These are phyloP conservation scores for Cladophialophora exuberans DNA, from an alignment of 2,329 filamentous ascomycete species.

Conservation along the genomic window DNA sequence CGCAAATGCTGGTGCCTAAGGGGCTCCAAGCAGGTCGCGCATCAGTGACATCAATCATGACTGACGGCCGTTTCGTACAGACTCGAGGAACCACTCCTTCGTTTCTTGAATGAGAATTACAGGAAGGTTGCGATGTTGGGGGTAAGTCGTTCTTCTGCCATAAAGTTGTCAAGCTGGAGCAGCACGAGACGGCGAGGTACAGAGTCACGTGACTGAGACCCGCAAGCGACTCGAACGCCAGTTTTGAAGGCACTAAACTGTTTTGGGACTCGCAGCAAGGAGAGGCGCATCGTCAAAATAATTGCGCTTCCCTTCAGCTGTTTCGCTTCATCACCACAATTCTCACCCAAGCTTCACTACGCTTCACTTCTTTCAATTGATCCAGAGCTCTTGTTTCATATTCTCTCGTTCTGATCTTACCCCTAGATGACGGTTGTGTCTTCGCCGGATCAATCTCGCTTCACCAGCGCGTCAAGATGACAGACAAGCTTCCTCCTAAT, in stretches of 20 bases:
- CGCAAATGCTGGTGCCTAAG: too few species aligned
- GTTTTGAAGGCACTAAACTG: slow-evolving; percentile 9
- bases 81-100: too few species aligned
- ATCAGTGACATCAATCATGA: too few species aligned
- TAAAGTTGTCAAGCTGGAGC: too few species aligned
- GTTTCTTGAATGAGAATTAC: too few species aligned
- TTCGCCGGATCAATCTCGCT: slow-evolving; percentile 10
- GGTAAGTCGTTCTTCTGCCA: too few species aligned
- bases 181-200: too few species aligned
- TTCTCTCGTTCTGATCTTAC: slow-evolving; percentile 2
- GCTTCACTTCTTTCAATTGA: not conserved
- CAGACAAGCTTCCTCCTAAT: slow-evolving; percentile 92
- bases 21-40: too few species aligned
- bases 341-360: too few species aligned
- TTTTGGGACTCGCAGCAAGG: slow-evolving; percentile 3
- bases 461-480: slow-evolving; percentile 64
- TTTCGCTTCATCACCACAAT: not conserved
- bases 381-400: not conserved
- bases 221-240: not conserved
- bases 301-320: not conserved
- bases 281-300: slow-evolving; percentile 1
- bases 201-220: not conserved
- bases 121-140: too few species aligned
- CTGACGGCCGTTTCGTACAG: too few species aligned
- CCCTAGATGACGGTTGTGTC: slow-evolving; percentile 7